phyloP scores from a whole-genome alignment of 441 rosid genomes.

The Populus hybrid region DNA sequence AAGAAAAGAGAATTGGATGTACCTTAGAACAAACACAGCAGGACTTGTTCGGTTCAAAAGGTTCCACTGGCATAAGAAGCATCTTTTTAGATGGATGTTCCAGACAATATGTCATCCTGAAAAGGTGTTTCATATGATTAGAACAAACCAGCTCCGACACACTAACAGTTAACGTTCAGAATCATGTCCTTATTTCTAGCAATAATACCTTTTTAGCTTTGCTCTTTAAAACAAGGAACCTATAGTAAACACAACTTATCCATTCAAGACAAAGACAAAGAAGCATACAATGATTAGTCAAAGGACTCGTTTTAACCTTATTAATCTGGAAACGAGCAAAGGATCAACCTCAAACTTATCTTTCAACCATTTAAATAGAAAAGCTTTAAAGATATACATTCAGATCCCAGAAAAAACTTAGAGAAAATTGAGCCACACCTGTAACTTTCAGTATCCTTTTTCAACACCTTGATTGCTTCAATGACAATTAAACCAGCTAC shows the following conservation, averaged over 20 bases:
- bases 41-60: slow-evolving; percentile 79
- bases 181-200: neutral
- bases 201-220: neutral
- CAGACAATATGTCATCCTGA: slow-evolving; percentile 94
- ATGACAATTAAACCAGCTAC: slow-evolving; percentile 93
- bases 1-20: slow-evolving; percentile 15
- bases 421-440: slow-evolving; percentile 48
- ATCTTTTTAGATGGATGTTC: slow-evolving; percentile 81
- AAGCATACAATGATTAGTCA: neutral
- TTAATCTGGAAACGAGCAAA: neutral
- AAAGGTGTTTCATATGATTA: slow-evolving; percentile 19
- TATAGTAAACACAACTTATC: no score
- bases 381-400: neutral
- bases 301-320: neutral
- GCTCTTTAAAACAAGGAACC: neutral
- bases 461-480: slow-evolving; percentile 93
- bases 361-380: slow-evolving; percentile 1
- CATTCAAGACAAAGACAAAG: neutral
- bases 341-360: neutral
- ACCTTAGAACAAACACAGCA: slow-evolving; percentile 99
- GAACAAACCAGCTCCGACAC: neutral
- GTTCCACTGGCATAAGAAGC: slow-evolving; percentile 96
- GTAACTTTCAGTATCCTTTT: slow-evolving; percentile 55
- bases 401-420: slow-evolving; percentile 1
- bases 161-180: neutral